Evolutionary conservation across 768 basidiomycete genomes (phyloP).

Genomic region (Hemileccinum rubropunctum): DNA sequence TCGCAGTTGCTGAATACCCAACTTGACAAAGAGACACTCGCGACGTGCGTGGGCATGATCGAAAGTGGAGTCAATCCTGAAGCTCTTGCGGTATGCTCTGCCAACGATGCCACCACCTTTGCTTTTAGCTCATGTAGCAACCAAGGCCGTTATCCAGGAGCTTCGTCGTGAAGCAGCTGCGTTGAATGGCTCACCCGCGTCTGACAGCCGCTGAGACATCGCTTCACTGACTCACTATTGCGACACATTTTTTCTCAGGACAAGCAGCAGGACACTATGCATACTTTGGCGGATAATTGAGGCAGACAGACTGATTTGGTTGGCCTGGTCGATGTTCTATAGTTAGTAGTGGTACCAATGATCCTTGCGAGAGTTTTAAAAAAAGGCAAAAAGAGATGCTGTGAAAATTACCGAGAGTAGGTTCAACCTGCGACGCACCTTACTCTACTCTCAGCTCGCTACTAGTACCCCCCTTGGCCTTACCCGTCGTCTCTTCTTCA

Average conservation of each 20-base stretch:
- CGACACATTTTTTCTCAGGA: conserved; percentile 9
- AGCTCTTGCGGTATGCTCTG: conserved; percentile 72
- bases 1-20: conserved; percentile 86
- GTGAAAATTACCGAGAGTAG: conserved; percentile 14
- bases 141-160: conserved; percentile 81
- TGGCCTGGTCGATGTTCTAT: conserved; percentile 18
- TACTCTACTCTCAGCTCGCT: too few species aligned
- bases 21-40: conserved; percentile 88
- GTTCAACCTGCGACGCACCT: background rate
- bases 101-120: background rate
- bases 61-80: conserved; percentile 92
- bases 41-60: conserved; percentile 88
- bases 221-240: too few species aligned
- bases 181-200: conserved; percentile 23
- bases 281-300: conserved; percentile 7
- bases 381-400: background rate
- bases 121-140: conserved; percentile 4
- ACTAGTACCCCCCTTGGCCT: background rate
- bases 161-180: conserved; percentile 66
- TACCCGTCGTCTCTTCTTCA: background rate
- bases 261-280: background rate
- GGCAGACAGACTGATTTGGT: conserved; percentile 19
- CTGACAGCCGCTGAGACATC: conserved; percentile 26
- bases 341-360: conserved; percentile 3
- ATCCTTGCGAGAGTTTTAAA: too few species aligned